phyloP scores from a whole-genome alignment of 1,284 basidiomycete genomes.

The Anthracocystis setariae region DNA sequence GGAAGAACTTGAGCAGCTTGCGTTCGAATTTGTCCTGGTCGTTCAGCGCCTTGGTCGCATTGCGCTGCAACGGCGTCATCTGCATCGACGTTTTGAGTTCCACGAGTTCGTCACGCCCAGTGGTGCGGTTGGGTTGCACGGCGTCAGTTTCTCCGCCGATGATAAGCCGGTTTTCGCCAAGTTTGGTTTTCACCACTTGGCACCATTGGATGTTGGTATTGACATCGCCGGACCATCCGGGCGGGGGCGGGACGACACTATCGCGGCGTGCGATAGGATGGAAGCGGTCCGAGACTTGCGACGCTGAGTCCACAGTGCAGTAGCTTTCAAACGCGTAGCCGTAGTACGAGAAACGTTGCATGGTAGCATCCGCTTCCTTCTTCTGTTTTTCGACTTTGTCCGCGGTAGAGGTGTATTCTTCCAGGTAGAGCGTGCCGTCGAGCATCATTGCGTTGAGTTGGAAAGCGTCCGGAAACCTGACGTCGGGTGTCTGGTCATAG shows the following conservation, averaged over 20 bases:
- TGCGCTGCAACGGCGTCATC: slow-evolving; percentile 69
- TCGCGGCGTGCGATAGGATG: slow-evolving; percentile 2
- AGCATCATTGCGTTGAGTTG: slow-evolving; percentile 59
- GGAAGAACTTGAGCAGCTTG: slow-evolving; percentile 84
- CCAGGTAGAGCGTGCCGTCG: slow-evolving; percentile 79
- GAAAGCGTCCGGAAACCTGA: slow-evolving; percentile 73
- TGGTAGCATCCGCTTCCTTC: slow-evolving; percentile 20
- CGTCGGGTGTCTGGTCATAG: slow-evolving; percentile 34
- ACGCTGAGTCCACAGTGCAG: slow-evolving; percentile 73
- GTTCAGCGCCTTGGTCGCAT: slow-evolving; percentile 6
- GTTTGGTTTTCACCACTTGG: slow-evolving; percentile 86
- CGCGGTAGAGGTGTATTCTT: slow-evolving; percentile 77
- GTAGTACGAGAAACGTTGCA: slow-evolving; percentile 21
- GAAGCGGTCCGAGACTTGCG: slow-evolving; percentile 15
- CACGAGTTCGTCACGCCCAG: slow-evolving; percentile 71
- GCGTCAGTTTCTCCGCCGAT: slow-evolving; percentile 97
- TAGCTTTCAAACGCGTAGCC: slow-evolving; percentile 86
- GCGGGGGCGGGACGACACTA: slow-evolving; percentile 2
- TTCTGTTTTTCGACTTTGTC: slow-evolving; percentile 75
- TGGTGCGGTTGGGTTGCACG: slow-evolving; percentile 68
- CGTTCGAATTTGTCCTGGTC: slow-evolving; percentile 74
- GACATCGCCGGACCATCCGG: slow-evolving; percentile 81
- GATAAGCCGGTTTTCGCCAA: slow-evolving; percentile 81
- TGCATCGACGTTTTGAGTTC: slow-evolving; percentile 92
- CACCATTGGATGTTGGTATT: slow-evolving; percentile 98